phyloP scores from a whole-genome alignment of 768 basidiomycete species.

The Strobilomyces confusus region DNA sequence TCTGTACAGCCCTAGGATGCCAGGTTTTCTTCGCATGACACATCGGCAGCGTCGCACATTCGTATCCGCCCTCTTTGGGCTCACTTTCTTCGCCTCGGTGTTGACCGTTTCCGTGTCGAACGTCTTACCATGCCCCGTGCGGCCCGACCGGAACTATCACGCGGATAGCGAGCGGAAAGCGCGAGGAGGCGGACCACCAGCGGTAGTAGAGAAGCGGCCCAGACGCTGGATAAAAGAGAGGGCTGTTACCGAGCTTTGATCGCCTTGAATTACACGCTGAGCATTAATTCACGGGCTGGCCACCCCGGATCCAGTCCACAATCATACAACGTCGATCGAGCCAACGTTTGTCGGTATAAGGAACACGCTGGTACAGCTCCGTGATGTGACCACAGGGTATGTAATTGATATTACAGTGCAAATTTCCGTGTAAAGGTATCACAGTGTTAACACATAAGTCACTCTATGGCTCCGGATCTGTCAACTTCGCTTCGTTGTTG shows the following conservation, averaged over 20 bases:
- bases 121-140: conserved; percentile 78
- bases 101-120: conserved; percentile 78
- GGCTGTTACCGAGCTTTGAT: conserved; percentile 15
- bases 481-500: conserved; percentile 31
- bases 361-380: conserved; percentile 23
- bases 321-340: neutral
- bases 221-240: conserved; percentile 84
- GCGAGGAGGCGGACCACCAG: conserved; percentile 24
- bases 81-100: conserved; percentile 76
- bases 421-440: conserved; percentile 26
- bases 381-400: conserved; percentile 20
- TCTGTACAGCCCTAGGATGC: conserved; percentile 53
- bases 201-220: conserved; percentile 59
- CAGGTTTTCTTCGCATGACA: conserved; percentile 57
- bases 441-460: conserved; percentile 11
- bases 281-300: neutral
- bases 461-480: conserved; percentile 15
- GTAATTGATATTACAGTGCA: conserved; percentile 28
- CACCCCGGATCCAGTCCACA: neutral
- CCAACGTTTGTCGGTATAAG: conserved; percentile 5
- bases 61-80: conserved; percentile 73
- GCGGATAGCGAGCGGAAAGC: conserved; percentile 46
- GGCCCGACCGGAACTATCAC: conserved; percentile 51
- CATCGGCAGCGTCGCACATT: conserved; percentile 60
- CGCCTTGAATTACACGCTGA: neutral